phyloP scores from a whole-genome alignment of 1,139 yeast genomes.

The Sugiyamaella neomexicana region DNA sequence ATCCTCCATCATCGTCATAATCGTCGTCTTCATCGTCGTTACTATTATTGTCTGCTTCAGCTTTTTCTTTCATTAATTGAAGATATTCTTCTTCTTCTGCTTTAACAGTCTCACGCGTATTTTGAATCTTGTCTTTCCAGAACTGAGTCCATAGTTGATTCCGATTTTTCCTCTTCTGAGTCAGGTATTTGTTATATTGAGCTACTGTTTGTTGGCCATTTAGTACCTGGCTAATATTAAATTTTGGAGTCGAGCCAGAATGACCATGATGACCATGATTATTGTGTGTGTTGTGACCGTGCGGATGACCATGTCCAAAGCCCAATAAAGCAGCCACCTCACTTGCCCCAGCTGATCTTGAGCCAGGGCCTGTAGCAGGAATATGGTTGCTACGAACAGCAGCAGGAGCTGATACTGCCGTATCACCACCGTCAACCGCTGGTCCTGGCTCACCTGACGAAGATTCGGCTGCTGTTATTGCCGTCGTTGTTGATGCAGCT shows the following conservation, averaged over 20 bases:
- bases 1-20: slow-evolving; percentile 13
- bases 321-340: slow-evolving; percentile 13
- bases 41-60: slow-evolving; percentile 15
- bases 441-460: slow-evolving; percentile 4
- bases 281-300: slow-evolving; percentile 17
- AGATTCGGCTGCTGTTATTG: not conserved
- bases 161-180: slow-evolving; percentile 34
- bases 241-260: slow-evolving; percentile 13
- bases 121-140: slow-evolving; percentile 33
- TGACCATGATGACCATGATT: slow-evolving; percentile 20
- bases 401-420: not conserved
- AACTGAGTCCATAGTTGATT: slow-evolving; percentile 37
- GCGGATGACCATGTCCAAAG: slow-evolving; percentile 17
- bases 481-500: not conserved
- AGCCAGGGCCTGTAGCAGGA: slow-evolving; percentile 13
- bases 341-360: slow-evolving; percentile 16
- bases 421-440: slow-evolving; percentile 12
- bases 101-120: slow-evolving; percentile 19
- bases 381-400: not conserved
- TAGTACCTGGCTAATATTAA: slow-evolving; percentile 20
- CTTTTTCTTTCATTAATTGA: slow-evolving; percentile 17
- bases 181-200: slow-evolving; percentile 37
- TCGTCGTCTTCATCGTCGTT: slow-evolving; percentile 17
- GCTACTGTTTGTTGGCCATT: slow-evolving; percentile 36
- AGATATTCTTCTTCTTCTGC: slow-evolving; percentile 23